Base-by-base conservation (phyloP, 2,329 filamentous ascomycete genomes). In the Chalaropsis ovoidea region DNA sequence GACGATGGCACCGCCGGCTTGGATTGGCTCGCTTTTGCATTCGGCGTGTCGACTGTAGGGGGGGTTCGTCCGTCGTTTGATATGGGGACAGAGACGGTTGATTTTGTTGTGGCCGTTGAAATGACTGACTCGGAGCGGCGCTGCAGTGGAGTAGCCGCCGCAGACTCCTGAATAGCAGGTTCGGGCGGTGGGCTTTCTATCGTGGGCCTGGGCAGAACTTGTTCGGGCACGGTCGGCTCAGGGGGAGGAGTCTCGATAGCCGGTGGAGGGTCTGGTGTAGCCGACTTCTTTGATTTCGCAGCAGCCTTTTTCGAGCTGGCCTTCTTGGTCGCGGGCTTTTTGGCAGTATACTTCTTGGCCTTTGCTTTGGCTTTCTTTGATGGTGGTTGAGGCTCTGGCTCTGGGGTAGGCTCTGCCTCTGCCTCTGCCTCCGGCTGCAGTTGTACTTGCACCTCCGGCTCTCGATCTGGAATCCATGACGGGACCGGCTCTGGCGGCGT, bases 301-400 rank as follows among this genome's bases (percentile, higher is more conserved):
- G 54, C 15, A 22, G 19, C 68, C 74, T 75, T 60, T 71, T 72
- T 58, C 27, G 27, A 27, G 8, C 17, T 42, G 74, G 75, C 6
- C 75, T 71, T 0, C 74, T 74, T 65, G 72, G 71, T 61, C 68
- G 65, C 63, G 71, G 62, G 31, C 45, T 43, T 62, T 31, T 45
- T 45, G 24, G 42, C 11, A 13, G 41, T 45, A 19, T 41, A 17
- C 10, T 31, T 62, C 8, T 45, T 62, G 10, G 42, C 11, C 17
- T 35, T 39, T n/a, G 22, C 39, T 22, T 45, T 62, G 10, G 42
- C 11, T n/a, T 35, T 39, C 31, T 39, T 49, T 22, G 24, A 15
- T 3, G 61, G 15, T 1, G 31, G n/a, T 52, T 63, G 15, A 13
- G 31, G n/a, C n/a, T 19, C 24, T 15, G 27, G 61, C 27, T 63